Base-by-base conservation (phyloP, 1,284 basidiomycete species). In the Bjerkandera adusta region DNA sequence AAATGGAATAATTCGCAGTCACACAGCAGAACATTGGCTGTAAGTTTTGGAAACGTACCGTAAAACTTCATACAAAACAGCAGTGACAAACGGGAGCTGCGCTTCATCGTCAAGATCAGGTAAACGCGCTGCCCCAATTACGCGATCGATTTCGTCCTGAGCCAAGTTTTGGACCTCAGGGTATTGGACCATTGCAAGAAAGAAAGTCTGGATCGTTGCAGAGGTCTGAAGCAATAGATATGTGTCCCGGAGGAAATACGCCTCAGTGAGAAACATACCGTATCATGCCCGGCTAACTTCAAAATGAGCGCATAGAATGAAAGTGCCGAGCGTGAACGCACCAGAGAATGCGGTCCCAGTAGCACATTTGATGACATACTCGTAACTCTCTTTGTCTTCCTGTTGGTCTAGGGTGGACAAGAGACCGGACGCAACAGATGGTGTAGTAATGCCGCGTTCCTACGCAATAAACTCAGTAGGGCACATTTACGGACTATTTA, bases 131-230 rank as follows among this genome's bases (percentile, higher is more conserved):
- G 5, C 32, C 27, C 53, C 53, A 15, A 51, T 30, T 6, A 50
- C 29, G 18, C 34, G 27, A 30, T 53, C 53, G 27, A 53, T 48
- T 27, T 51, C 43, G 22, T 32, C 25, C 29, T 53, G 48, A 7
- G 51, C 51, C 22, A 41, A 45, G 3, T 15, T 16, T 30, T 48
- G 49, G 1, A 47, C 44, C 2, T 48, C 36, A 24, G 51, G 51
- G 26, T 51, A 12, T 13, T 51, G 25, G 4, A 50, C 16, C 52
- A 56, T 53, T 20, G 46, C 35, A 4, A 52, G 38, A 8, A 55
- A 12, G 38, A 55, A 55, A 3, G 43, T 47, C 12, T 15, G 12
- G 8, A 51, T 21, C 13, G 29, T n/a, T 21, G 48, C 24, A 16
- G 15, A 29, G 13, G 45, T 49, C 50, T 51, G 26, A n/a, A 12